Evolutionary conservation across 371 early-diverging fungal species (phyloP), one percentile per base, ranked within the genome.

Genomic region (Mucor indicus): DNA sequence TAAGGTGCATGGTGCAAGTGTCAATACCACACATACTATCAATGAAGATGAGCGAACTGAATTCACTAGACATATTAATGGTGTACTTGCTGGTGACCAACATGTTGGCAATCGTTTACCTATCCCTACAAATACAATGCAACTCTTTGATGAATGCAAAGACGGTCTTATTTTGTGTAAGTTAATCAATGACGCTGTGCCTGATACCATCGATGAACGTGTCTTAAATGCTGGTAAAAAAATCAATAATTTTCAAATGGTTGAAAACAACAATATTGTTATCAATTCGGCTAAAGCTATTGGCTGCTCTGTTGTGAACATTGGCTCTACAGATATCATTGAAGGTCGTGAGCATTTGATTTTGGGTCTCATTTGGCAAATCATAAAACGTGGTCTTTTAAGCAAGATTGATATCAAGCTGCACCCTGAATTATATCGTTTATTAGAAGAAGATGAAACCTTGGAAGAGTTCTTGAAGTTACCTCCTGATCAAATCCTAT

Each of bases 201-300:
- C 94, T 22, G 87, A 86, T 58, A 95, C 96, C 6, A 96, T 96
- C 55, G 96, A 95, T 67, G 95, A 95, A 67, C 91, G 96, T 63
- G 95, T 93, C 25, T 74, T 96, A 48, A 95, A 95, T 70, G 67
- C 80, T 20, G 75, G 76, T 19, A 85, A 83, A 61, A 90, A 89
- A 56, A 69, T 87, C 37, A 84, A 83, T 53, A 70, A 79, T 41
- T 96, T 93, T 81, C 89, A 95, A 60, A 90, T 93, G 77, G 91
- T 89, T 10, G 95, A 93, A 70, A 96, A 96, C 75, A 90, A 92
- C 79, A 94, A 94, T 60, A 83, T 95, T 13, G 94, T 90, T 17
- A 85, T 96, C 70, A 94, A 92, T 79, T 89, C 91, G 33, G 95
- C 95, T 48, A 96, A 96, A 66, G 95, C 95, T 36, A 93, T 95